Percentiles rank a stretch among this genome's conserved stretches.
Evolutionary conservation across 495 filamentous ascomycete genomes (phyloP).

Genomic region (Parathielavia appendiculata): DNA sequence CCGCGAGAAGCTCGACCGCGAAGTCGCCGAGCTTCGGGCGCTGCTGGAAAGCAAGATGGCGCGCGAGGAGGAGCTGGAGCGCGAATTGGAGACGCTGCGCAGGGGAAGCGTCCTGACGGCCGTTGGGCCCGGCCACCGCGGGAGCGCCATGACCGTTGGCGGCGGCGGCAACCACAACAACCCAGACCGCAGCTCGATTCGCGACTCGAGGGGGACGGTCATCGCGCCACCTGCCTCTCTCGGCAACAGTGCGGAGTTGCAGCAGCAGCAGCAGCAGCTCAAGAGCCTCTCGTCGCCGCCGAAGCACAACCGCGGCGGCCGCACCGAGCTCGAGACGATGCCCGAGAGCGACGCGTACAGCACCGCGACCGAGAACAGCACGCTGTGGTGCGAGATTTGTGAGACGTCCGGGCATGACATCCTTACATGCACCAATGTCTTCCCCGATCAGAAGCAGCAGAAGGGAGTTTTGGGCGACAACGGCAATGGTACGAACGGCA

Average conservation of each 20-base stretch:
- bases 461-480: constrained; percentile 25
- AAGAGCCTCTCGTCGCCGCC: constrained; percentile 16
- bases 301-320: constrained; percentile 43
- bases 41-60: constrained; percentile 63
- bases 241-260: constrained; percentile 29
- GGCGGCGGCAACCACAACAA: constrained; percentile 43
- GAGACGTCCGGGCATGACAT: constrained; percentile 93
- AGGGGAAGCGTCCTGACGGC: constrained; percentile 51
- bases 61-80: constrained; percentile 87
- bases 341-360: constrained; percentile 69
- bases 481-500: constrained; percentile 22
- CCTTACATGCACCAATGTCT: constrained; percentile 85
- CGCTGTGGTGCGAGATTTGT: constrained; percentile 92
- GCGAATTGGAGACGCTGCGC: constrained; percentile 68
- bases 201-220: constrained; percentile 57
- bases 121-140: constrained; percentile 14
- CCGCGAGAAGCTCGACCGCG: constrained; percentile 65
- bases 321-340: constrained; percentile 51
- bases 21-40: constrained; percentile 67
- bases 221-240: constrained; percentile 21
- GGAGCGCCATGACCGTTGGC: constrained; percentile 1
- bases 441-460: constrained; percentile 43
- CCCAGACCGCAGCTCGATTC: constrained; percentile 47
- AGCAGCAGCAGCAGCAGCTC: constrained; percentile 20
- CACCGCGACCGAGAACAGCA: constrained; percentile 64